Conservation (phyloP, 2,329 filamentous ascomycete species). For the Ceratocystis lukuohia region DNA sequence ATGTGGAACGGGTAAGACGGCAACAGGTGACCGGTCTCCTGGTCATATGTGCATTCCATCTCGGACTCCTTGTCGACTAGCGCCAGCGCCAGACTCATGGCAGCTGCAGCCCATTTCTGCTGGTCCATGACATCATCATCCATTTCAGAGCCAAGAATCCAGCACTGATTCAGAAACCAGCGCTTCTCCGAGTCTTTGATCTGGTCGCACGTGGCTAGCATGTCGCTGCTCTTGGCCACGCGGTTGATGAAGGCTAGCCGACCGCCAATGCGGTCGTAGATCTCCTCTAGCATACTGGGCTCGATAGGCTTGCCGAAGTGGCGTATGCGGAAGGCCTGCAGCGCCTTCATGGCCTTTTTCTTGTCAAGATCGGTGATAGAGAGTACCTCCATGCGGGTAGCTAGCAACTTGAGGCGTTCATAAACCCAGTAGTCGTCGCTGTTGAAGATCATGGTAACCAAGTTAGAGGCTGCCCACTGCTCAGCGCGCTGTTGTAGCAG, state of each 20-base stretch:
- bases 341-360: slow-evolving; percentile 57
- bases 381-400: slow-evolving; percentile 88
- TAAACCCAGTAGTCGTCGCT: slow-evolving; percentile 99
- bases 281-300: slow-evolving; percentile 48
- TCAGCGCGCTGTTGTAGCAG: slow-evolving; percentile 91
- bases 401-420: slow-evolving; percentile 80
- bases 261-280: slow-evolving; percentile 80
- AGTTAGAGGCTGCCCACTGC: slow-evolving; percentile 83
- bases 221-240: slow-evolving; percentile 74
- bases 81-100: slow-evolving; percentile 84
- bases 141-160: slow-evolving; percentile 60
- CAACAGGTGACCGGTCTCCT: slow-evolving; percentile 56
- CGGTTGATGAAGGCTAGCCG: slow-evolving; percentile 77
- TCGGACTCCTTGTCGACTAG: slow-evolving; percentile 70
- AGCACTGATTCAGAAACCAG: slow-evolving; percentile 67
- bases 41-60: slow-evolving; percentile 53
- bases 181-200: slow-evolving; percentile 57
- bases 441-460: slow-evolving; percentile 89
- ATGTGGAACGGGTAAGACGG: slow-evolving; percentile 70
- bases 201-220: slow-evolving; percentile 61
- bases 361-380: slow-evolving; percentile 75
- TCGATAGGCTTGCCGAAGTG: slow-evolving; percentile 55
- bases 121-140: slow-evolving; percentile 98
- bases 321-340: slow-evolving; percentile 65
- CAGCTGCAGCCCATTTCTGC: slow-evolving; percentile 87